A percentile compares a stretch with the other conserved stretches of the same genome.
These are phyloP conservation scores for Cenchrus purpureus DNA, from an alignment of 176 grass and related monocot species.

Conservation along the genomic window DNA sequence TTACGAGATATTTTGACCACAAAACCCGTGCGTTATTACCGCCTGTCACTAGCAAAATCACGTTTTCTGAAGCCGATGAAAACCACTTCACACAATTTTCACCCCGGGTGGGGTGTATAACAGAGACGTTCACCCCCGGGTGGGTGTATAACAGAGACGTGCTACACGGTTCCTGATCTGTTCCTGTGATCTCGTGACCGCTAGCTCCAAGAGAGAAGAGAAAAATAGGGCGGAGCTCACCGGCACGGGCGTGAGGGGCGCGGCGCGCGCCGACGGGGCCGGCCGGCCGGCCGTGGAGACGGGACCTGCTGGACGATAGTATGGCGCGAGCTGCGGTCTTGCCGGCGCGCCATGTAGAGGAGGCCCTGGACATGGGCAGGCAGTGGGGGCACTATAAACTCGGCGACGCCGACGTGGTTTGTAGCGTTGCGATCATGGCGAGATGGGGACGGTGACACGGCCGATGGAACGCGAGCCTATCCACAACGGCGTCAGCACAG, in stretches of 20 bases:
- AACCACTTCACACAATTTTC: neutral
- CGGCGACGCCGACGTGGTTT: constrained; percentile 38
- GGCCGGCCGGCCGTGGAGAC: neutral
- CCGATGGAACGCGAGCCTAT: constrained; percentile 16
- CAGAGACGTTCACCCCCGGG: too few relatives aligned
- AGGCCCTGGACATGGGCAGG: neutral
- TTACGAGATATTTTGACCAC: neutral
- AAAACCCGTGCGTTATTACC: neutral
- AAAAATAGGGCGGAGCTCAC: neutral
- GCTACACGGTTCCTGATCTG: too few relatives aligned
- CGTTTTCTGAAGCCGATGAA: neutral
- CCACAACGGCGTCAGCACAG: neutral
- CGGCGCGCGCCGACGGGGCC: neutral
- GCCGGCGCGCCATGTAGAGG: neutral
- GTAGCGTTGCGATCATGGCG: constrained; percentile 23
- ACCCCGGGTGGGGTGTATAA: too few relatives aligned
- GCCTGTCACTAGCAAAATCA: neutral
- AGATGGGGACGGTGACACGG: constrained; percentile 23
- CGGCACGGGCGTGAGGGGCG: neutral
- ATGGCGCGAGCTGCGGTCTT: neutral
- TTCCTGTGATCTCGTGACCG: neutral
- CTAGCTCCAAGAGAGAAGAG: too few relatives aligned
- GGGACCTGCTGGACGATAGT: neutral
- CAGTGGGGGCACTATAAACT: neutral
- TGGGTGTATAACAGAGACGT: neutral